Percentiles rank a stretch among this genome's conserved stretches.
phyloP scores from a whole-genome alignment of 108 stramenopile species.

The Nitzschia putrida region DNA sequence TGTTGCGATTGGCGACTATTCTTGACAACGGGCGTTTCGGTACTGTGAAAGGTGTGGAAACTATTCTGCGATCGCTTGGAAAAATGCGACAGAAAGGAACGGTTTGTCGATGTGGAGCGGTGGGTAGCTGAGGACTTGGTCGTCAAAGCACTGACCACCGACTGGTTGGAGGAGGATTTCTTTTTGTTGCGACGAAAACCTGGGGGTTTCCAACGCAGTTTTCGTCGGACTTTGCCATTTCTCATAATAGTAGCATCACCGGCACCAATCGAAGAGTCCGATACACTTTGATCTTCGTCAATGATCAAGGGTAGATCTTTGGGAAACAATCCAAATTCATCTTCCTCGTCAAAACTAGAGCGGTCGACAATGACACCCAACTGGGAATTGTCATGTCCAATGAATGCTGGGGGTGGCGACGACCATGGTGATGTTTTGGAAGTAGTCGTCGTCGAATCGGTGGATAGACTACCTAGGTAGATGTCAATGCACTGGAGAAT shows the following conservation, averaged over 20 bases:
- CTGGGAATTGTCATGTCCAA: conserved; percentile 10
- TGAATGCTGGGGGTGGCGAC: conserved; percentile 6
- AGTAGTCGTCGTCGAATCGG: no score
- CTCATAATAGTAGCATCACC: conserved; percentile 15
- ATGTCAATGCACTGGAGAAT: no score
- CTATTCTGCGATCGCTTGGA: conserved; percentile 31
- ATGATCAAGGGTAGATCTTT: conserved; percentile 8
- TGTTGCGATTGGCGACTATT: conserved; percentile 30
- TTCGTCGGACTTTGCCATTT: conserved; percentile 51
- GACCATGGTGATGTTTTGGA: no score
- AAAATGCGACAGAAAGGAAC: conserved; percentile 30
- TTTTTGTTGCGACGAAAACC: conserved; percentile 22
- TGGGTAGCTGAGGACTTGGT: conserved; percentile 21
- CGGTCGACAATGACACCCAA: conserved; percentile 47
- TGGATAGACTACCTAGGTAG: no score
- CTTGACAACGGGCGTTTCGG: conserved; percentile 35
- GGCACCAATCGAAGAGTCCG: conserved; percentile 8
- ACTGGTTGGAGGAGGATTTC: conserved; percentile 24
- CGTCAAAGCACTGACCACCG: conserved; percentile 21
- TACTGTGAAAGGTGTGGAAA: conserved; percentile 46
- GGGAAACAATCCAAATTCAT: conserved; percentile 24
- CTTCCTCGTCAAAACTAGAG: conserved; percentile 39
- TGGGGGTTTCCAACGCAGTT: conserved; percentile 50
- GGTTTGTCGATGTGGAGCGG: conserved; percentile 14
- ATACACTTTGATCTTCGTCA: conserved; percentile 18